Base-by-base conservation (phyloP, 2,329 filamentous ascomycete species). In the Pseudogymnoascus destructans region DNA sequence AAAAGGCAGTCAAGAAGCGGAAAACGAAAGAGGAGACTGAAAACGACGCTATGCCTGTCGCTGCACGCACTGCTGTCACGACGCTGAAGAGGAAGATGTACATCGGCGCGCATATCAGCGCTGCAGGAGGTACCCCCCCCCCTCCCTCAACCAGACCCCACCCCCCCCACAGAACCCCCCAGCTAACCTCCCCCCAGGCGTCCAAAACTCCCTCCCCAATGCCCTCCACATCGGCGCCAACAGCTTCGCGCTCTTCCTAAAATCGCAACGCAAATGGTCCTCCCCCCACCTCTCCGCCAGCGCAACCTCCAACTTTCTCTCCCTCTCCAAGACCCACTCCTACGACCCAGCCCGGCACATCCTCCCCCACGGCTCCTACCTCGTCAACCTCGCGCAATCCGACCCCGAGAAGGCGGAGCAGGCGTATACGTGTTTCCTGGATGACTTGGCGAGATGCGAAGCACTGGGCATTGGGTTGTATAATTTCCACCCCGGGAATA, bases 401-500 rank as follows among this genome's bases (percentile, higher is more conserved):
- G 91, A 97, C 67, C 70, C 80, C 23, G 79, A 78, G 36, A 95
- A 95, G 70, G 88, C 90, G 1, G 79, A 82, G 57, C 90, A 97
- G 73, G 91, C 91, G 1, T 96, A 95, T 69, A 78, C 76, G 36
- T 81, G 83, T 59, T 98, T 98, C 70, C 68, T 95, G 13, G 91
- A 98, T 66, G 93, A 98, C 70, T 77, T 98, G 1, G 75, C 81
- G 56, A 83, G 93, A 8, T 97, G 93, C 70, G 87, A 95, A 67
- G 77, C 79, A 49, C 80, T 98, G 0, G 89, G 90, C 1, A 95
- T 98, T 66, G 78, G 74, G 61, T 78, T 96, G n/a, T 98, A 97
- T 76, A 98, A 98, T 72, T 97, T 98, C 74, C 93, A 98, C 69
- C 93, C 93, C 0, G 93, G 93, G 17, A 91, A 85, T 59, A 86